phyloP scores from a whole-genome alignment of 495 filamentous ascomycete species.

The Annulohypoxylon maeteangense region DNA sequence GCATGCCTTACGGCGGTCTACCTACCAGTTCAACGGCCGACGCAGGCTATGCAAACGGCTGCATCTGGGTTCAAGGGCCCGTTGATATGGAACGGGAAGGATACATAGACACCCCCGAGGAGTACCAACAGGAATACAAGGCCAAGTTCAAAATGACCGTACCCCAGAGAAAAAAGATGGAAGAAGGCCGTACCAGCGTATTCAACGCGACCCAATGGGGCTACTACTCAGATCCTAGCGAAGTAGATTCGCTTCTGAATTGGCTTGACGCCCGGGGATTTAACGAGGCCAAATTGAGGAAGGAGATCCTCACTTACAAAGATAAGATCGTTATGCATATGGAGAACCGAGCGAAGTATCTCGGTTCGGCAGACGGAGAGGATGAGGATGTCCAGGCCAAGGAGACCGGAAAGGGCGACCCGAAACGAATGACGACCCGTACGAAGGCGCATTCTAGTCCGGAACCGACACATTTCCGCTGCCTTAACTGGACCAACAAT shows the following conservation, averaged over 20 bases:
- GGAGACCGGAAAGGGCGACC: constrained; percentile 52
- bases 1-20: constrained; percentile 93
- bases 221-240: constrained; percentile 82
- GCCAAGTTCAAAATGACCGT: constrained; percentile 80
- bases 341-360: constrained; percentile 77
- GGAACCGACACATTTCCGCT: constrained; percentile 67
- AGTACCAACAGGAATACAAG: constrained; percentile 70
- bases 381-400: constrained; percentile 66
- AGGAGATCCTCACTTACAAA: constrained; percentile 81
- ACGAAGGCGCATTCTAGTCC: constrained; percentile 71
- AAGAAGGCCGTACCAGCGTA: constrained; percentile 86
- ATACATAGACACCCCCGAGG: constrained; percentile 74
- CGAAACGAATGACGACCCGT: constrained; percentile 79
- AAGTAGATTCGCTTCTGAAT: constrained; percentile 78
- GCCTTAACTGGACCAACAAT: constrained; percentile 83
- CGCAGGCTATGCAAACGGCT: constrained; percentile 91
- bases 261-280: constrained; percentile 89
- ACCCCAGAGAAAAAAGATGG: constrained; percentile 82
- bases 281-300: constrained; percentile 84
- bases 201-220: constrained; percentile 86
- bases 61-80: constrained; percentile 95
- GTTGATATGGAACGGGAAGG: constrained; percentile 88
- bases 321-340: constrained; percentile 83
- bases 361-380: constrained; percentile 57
- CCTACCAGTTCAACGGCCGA: constrained; percentile 87